These are phyloP conservation scores for Graphiopsis chlorocephala DNA, from an alignment of 2,329 filamentous ascomycete genomes.

Conservation along the genomic window DNA sequence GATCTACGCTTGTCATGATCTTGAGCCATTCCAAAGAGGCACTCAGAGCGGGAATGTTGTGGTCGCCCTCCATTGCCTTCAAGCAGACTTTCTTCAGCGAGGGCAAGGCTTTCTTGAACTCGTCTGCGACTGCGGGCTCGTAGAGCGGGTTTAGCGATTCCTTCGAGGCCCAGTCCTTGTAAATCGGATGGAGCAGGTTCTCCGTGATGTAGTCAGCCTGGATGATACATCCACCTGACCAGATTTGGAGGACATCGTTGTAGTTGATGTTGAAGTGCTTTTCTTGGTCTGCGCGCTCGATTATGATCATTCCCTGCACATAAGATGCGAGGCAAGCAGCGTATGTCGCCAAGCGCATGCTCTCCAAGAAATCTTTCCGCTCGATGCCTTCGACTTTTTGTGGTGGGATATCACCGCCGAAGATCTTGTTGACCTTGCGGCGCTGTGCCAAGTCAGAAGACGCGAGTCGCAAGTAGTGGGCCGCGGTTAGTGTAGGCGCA, in stretches of 20 bases:
- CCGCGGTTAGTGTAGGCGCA: constrained; percentile 60
- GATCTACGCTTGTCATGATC: constrained; percentile 55
- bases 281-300: constrained; percentile 56
- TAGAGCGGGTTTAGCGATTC: constrained; percentile 48
- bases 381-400: constrained; percentile 34
- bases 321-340: constrained; percentile 60
- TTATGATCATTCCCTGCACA: constrained; percentile 64
- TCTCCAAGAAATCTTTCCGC: constrained; percentile 51
- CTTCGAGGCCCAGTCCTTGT: constrained; percentile 31
- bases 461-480: constrained; percentile 62
- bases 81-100: constrained; percentile 57
- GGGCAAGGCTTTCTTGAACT: constrained; percentile 52
- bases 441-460: constrained; percentile 61
- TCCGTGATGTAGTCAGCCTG: constrained; percentile 61
- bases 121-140: constrained; percentile 49
- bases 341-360: constrained; percentile 61
- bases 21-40: constrained; percentile 67
- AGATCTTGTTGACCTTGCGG: constrained; percentile 49
- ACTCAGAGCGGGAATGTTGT: constrained; percentile 59
- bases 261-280: constrained; percentile 60
- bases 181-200: constrained; percentile 54
- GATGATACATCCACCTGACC: constrained; percentile 70
- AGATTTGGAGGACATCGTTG: constrained; percentile 56
- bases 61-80: constrained; percentile 55
- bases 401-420: constrained; percentile 41